Base-by-base conservation (phyloP, 768 basidiomycete species). In the Galerina sulciceps region DNA sequence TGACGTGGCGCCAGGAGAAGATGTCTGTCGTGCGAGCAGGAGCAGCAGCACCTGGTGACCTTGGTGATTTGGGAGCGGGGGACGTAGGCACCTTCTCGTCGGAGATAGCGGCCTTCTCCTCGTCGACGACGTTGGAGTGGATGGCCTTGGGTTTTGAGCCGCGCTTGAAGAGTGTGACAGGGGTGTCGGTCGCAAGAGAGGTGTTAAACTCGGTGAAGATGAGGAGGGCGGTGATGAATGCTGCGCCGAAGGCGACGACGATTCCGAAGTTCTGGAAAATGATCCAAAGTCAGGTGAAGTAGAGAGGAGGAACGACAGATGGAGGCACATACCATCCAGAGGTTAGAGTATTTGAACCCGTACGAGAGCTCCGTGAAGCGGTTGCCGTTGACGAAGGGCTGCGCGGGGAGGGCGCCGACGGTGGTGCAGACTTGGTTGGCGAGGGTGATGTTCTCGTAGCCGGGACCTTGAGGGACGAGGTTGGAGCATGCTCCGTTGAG, bases 1-100 rank as follows among this genome's bases (percentile, higher is more conserved):
- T 75, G 48, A 93, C 61, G 57, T 86, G 77, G 57, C 87, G 80
- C 91, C 92, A 97, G 1, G 94, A 91, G 74, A 97, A 96, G 10
- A 89, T 78, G 63, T 89, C 81, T 6, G 72, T 78, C 76, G 70
- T 73, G 17, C 71, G 72, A 67, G 73, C 37, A 23, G 41, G 20
- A 14, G 23, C 23, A 17, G 52, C 49, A n/a, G n/a, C n/a, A n/a
- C n/a, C n/a, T n/a, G n/a, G n/a, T 14, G 53, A 31, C 26, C 26
- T 46, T 11, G 58, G 17, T 9, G 54, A 22, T 13, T 20, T 53
- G 48, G 66, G 66, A 10, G 69, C 62, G 53, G 31, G 69, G 65
- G 52, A 20, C 2, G 60, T 10, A n/a, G 67, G 63, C 10, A 36
- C 54, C 0, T 69, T 65, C 26, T 72, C 67, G 1, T 51, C 43